A percentile compares a stretch with the other conserved stretches of the same genome.
Conservation (phyloP, 2,329 filamentous ascomycete genomes). For the Stagonosporopsis cucurbitacearum region DNA sequence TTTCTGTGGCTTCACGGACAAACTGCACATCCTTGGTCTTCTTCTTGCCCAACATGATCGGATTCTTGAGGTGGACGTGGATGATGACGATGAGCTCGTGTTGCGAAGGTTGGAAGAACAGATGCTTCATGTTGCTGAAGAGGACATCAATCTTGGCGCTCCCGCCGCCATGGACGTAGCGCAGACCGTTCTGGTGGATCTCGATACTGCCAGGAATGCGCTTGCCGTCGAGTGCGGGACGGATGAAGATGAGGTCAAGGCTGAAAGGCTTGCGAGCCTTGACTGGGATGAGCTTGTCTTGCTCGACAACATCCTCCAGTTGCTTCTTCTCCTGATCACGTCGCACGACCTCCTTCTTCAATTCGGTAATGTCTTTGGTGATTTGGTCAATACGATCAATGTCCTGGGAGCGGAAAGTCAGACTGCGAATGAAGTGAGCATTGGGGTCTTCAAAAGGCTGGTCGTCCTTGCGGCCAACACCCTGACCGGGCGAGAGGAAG, state of each 20-base stretch:
- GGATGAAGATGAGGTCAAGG: constrained; percentile 93
- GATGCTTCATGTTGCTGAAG: constrained; percentile 97
- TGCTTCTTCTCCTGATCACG: constrained; percentile 99
- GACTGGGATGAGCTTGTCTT: constrained; percentile 95
- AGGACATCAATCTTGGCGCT: constrained; percentile 87
- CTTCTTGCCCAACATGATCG: constrained; percentile 97
- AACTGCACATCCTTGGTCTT: constrained; percentile 99
- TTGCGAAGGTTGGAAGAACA: constrained; percentile 98
- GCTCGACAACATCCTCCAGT: constrained; percentile 98
- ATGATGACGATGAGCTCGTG: constrained; percentile 98
- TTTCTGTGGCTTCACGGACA: constrained; percentile 96
- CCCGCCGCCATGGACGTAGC: constrained; percentile 81
- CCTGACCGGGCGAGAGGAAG: constrained; percentile 94
- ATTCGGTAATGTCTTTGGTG: constrained; percentile 89
- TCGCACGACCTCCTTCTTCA: constrained; percentile 91
- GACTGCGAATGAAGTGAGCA: constrained; percentile 92
- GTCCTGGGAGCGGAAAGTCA: constrained; percentile 93
- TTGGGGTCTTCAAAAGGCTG: constrained; percentile 96
- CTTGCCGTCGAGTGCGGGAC: constrained; percentile 94
- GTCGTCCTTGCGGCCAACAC: constrained; percentile 95
- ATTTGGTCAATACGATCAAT: constrained; percentile 89
- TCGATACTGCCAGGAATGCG: constrained; percentile 94
- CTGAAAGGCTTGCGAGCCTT: constrained; percentile 90
- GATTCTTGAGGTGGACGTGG: constrained; percentile 96
- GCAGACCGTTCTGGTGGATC: constrained; percentile 98